Conservation (phyloP, 257 asterid species). For the Lavandula angustifolia region DNA sequence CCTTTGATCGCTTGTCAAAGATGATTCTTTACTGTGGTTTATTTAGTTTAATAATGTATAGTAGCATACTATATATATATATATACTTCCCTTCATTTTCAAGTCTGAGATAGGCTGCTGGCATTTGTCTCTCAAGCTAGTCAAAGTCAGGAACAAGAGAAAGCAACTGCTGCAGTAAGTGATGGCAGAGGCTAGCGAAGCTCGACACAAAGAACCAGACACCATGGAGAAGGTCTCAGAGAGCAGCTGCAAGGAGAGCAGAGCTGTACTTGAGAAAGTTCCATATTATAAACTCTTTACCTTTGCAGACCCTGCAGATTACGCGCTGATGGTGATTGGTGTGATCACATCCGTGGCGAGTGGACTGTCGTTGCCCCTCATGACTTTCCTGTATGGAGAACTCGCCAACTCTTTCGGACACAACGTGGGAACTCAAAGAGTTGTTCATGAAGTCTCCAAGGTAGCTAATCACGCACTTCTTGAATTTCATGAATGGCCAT, state of each 20-base stretch:
- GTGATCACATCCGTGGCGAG: conserved; percentile 46
- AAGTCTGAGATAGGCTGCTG: too few relatives aligned
- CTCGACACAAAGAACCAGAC: conserved; percentile 18
- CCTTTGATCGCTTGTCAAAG: too few relatives aligned
- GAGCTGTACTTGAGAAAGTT: conserved; percentile 34
- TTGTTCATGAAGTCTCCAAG: conserved; percentile 56
- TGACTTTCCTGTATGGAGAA: conserved; percentile 58
- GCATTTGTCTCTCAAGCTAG: too few relatives aligned
- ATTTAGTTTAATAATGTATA: too few relatives aligned
- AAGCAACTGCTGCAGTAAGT: background rate
- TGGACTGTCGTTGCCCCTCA: conserved; percentile 57
- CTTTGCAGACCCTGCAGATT: conserved; percentile 54
- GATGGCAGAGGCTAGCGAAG: conserved; percentile 34
- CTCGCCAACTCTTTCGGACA: conserved; percentile 58
- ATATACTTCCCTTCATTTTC: too few relatives aligned
- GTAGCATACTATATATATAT: too few relatives aligned
- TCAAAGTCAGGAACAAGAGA: too few relatives aligned
- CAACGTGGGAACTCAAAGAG: conserved; percentile 28
- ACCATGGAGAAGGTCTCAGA: conserved; percentile 8
- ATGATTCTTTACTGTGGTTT: too few relatives aligned
- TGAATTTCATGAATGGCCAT: too few relatives aligned
- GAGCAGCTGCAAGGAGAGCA: conserved; percentile 11
- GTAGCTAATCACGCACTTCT: too few relatives aligned
- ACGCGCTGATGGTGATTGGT: conserved; percentile 51
- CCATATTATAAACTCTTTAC: conserved; percentile 52